Evolutionary conservation across 1,139 yeast genomes (phyloP), one percentile per base, ranked within the genome.

Genomic region (Yamadazyma diospyri): DNA sequence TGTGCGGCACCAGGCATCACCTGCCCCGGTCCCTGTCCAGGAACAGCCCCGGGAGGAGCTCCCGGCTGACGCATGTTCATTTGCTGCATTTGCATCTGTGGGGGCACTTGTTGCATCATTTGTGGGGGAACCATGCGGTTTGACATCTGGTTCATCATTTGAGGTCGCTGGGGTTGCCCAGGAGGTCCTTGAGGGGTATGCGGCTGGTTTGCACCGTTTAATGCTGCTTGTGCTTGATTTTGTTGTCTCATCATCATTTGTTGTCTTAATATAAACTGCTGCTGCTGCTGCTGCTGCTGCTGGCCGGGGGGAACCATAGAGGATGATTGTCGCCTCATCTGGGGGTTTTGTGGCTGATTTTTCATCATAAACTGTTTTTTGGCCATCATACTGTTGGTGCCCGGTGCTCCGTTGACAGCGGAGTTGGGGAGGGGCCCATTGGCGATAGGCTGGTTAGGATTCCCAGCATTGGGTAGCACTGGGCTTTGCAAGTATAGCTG

Each of bases 341-440:
- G 42, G 16, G 27, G 48, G 12, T 43, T 46, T 19, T 37, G 50
- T 22, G 31, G 47, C 20, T 48, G 51, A 28, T 54, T 55, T 33
- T 55, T 56, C 48, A 48, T 45, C 35, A 53, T 38, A 18, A 50
- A 42, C 38, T 54, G 61, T 31, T 55, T 57, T 39, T 53, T 54
- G 16, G 25, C 32, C 21, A 23, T 15, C 20, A 18, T 18, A 18
- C 8, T 9, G 9, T 23, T 23, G 32, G 22, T 19, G 8, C 10
- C 22, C n/a, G 22, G n/a, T 8, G 22, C n/a, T 19, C 10, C 10
- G 10, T n/a, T 19, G 22, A n/a, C 8, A n/a, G 14, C 14, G n/a
- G 25, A 6, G 14, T 12, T 11, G n/a, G n/a, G n/a, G n/a, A n/a
- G n/a, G 25, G 25, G 25, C 25, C 25, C 14, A n/a, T n/a, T 23